phyloP scores from a whole-genome alignment of 225 moss, liverwort and hornwort genomes.

The Polytrichum commune region DNA sequence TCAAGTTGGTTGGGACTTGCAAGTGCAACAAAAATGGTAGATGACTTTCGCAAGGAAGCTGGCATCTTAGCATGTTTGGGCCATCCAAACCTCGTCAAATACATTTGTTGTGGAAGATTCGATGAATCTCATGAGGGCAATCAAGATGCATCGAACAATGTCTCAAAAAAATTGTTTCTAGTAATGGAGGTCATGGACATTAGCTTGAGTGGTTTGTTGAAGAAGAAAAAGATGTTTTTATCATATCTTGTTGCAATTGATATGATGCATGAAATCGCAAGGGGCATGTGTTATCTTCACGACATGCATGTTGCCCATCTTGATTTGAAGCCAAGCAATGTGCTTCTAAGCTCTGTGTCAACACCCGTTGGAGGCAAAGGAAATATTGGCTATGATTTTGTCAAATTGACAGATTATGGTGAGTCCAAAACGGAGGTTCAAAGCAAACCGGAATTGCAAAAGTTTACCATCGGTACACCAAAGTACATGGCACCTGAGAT shows the following conservation, averaged over 20 bases:
- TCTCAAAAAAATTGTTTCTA: background rate
- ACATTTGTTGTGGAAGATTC: slow-evolving; percentile 12
- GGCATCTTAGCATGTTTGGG: slow-evolving; percentile 9
- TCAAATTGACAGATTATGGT: background rate
- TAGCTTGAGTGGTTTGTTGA: background rate
- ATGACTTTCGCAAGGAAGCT: slow-evolving; percentile 13
- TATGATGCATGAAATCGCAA: background rate
- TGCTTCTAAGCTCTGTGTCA: background rate
- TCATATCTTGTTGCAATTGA: background rate
- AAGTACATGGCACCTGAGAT: slow-evolving; percentile 2
- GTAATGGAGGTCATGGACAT: background rate
- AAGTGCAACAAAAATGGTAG: slow-evolving; percentile 17
- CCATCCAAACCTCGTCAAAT: slow-evolving; percentile 21
- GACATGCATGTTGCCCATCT: background rate
- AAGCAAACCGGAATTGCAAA: background rate
- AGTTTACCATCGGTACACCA: background rate
- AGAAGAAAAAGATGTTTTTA: background rate
- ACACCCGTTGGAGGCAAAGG: too few relatives aligned
- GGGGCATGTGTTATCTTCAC: slow-evolving; percentile 6
- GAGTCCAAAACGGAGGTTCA: background rate
- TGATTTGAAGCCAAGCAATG: slow-evolving; percentile 8
- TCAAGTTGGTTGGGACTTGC: slow-evolving; percentile 13
- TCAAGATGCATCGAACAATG: fast-evolving
- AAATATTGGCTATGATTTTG: background rate
- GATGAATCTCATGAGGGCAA: background rate